A percentile compares a stretch with the other conserved stretches of the same genome.
phyloP scores from a whole-genome alignment of 306 rosid genomes.

The Mucuna pruriens region DNA sequence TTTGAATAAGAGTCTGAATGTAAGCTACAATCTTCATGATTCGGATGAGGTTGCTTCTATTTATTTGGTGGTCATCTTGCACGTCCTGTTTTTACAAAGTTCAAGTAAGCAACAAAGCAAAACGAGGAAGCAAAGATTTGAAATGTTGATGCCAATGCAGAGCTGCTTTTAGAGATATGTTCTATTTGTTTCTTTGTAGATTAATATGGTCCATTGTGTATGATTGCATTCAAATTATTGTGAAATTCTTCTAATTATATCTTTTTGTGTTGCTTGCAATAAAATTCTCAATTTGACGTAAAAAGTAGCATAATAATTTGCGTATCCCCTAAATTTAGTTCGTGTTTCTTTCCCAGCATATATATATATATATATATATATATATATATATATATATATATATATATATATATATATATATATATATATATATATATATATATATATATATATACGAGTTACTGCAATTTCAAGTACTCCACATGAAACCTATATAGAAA shows the following conservation, averaged over 20 bases:
- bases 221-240: slow-evolving; percentile 8
- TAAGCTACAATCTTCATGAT: slow-evolving; percentile 18
- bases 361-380: too few species aligned
- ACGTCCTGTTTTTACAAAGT: neutral
- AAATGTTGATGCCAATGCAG: neutral
- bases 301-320: neutral
- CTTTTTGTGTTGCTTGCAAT: neutral
- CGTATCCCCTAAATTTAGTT: neutral
- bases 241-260: neutral
- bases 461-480: neutral
- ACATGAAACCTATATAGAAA: too few species aligned
- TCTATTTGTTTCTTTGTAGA: neutral
- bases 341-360: too few species aligned
- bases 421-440: too few species aligned
- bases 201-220: neutral
- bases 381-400: too few species aligned
- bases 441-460: too few species aligned
- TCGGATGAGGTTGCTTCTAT: neutral
- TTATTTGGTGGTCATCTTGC: slow-evolving; percentile 5
- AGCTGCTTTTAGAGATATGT: neutral
- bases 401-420: too few species aligned
- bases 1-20: neutral
- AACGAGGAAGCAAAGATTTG: neutral
- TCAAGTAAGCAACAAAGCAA: neutral
- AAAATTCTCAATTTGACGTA: neutral